Base-by-base conservation (phyloP, 495 filamentous ascomycete species). In the Talaromyces stipitatus region DNA sequence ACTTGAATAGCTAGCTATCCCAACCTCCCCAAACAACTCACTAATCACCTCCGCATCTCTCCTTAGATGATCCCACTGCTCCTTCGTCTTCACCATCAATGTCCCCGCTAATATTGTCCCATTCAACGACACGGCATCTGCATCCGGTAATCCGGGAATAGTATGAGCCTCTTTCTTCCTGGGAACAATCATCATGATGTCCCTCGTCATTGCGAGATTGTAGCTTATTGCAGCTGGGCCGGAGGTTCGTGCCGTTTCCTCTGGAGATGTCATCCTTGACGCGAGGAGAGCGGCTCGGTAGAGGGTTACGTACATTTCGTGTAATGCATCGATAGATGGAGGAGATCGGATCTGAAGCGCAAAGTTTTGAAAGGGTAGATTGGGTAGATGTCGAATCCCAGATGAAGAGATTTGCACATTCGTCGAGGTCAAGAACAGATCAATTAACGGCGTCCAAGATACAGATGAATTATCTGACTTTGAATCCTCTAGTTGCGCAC, bases 101-200 rank as follows among this genome's bases (percentile, higher is more conserved):
- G 88, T 92, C 1, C 86, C 89, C n/a, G 84, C 90, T 18, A 95
- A 71, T 48, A 90, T 72, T 0, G 90, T 92, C 18, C 90, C 90
- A 58, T 95, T 92, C 20, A 92, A 66, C 12, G 81, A 78, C 16
- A 92, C 68, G 41, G 74, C 73, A 0, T 87, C 87, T 32, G 75
- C 69, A 18, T 30, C 22, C 12, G 27, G n/a, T 3, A 56, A 57
- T 0, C 33, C 62, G 4, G 33, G 23, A 11, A 83, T 61, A 3
- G 54, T 60, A 1, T 67, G 69, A 2, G 67, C 72, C 56, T 78
- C 80, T 43, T 64, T 71, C 54, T 64, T 65, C 41, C 90, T 72
- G 7, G 90, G 90, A 57, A 80, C 82, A 4, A 95, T 71, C 36
- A 84, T 82, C 83, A 95, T 89, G 0, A 73, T 74, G 0, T 70